Percentiles rank a stretch among this genome's conserved stretches.
Evolutionary conservation across 2,329 filamentous ascomycete species (phyloP).

Genomic region (Colletotrichum graminicola): DNA sequence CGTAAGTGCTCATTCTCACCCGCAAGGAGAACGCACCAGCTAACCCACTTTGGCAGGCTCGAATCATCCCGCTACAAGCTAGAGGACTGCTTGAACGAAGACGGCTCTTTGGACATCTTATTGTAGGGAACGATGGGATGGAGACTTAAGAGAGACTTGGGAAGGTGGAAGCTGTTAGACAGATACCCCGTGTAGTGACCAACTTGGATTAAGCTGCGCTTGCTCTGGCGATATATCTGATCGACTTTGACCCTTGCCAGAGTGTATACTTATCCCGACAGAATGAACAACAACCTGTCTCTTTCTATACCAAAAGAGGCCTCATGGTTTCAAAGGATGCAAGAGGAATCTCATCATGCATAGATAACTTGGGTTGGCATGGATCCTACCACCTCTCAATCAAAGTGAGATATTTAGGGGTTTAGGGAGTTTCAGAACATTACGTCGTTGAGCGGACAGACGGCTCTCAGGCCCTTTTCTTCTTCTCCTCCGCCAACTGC

Average conservation of each 20-base stretch:
- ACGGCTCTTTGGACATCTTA: constrained; percentile 51
- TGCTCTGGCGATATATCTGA: not conserved
- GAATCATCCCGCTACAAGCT: constrained; percentile 52
- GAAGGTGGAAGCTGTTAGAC: not conserved
- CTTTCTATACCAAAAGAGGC: not conserved
- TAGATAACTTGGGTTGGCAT: not conserved
- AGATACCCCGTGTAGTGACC: not conserved
- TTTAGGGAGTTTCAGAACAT: not conserved
- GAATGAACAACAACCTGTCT: not conserved
- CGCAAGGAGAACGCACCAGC: constrained; percentile 1
- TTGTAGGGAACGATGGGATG: constrained; percentile 42
- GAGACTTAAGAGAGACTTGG: not conserved
- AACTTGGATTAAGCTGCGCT: not conserved
- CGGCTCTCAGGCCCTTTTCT: constrained; percentile 5
- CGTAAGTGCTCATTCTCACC: constrained; percentile 45
- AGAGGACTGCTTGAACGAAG: constrained; percentile 47
- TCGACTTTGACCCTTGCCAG: not conserved
- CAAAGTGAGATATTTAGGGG: too few species aligned
- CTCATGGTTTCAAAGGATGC: not conserved
- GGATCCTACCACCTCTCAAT: not conserved
- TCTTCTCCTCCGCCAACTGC: constrained; percentile 58
- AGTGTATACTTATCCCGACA: not conserved
- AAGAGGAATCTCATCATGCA: not conserved
- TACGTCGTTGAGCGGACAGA: not conserved
- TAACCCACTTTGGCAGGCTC: constrained; percentile 45